phyloP scores from a whole-genome alignment of 1,284 basidiomycete species.

The Ustanciosporium gigantosporum region DNA sequence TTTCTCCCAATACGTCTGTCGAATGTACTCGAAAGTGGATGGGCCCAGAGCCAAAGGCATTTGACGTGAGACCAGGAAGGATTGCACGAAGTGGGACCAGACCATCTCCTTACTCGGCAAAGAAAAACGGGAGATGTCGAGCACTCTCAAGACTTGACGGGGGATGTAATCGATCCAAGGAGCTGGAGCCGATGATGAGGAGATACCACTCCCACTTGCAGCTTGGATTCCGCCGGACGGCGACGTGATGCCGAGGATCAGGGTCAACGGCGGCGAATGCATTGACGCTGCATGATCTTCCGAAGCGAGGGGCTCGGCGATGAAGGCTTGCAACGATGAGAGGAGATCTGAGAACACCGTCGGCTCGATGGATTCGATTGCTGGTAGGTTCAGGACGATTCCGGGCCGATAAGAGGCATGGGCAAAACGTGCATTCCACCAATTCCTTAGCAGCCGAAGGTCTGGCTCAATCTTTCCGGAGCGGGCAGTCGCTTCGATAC shows the following conservation, averaged over 20 bases:
- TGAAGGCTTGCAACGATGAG: constrained; percentile 28
- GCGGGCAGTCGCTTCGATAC: constrained; percentile 20
- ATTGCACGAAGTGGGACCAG: constrained; percentile 37
- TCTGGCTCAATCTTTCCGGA: constrained; percentile 30
- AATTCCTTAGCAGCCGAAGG: constrained; percentile 13
- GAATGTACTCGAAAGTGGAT: constrained; percentile 39
- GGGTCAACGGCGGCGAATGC: constrained; percentile 12
- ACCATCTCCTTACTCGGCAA: constrained; percentile 41
- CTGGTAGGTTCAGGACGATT: constrained; percentile 25
- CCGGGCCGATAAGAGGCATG: not conserved
- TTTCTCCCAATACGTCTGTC: constrained; percentile 45
- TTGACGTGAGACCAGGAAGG: constrained; percentile 26
- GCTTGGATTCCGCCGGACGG: constrained; percentile 27
- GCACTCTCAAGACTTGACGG: constrained; percentile 20
- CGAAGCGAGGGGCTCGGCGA: constrained; percentile 8
- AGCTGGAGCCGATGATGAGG: constrained; percentile 21
- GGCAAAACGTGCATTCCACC: constrained; percentile 21
- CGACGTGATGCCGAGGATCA: constrained; percentile 35
- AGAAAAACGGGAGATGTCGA: constrained; percentile 35
- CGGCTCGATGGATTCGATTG: constrained; percentile 33
- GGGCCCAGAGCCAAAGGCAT: constrained; percentile 36
- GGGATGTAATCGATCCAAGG: constrained; percentile 42
- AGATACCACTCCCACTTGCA: constrained; percentile 6
- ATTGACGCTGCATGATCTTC: not conserved
- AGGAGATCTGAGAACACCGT: constrained; percentile 34